These are phyloP conservation scores for Barbarea vulgaris DNA, from an alignment of 345 rosid genomes.

Conservation along the genomic window DNA sequence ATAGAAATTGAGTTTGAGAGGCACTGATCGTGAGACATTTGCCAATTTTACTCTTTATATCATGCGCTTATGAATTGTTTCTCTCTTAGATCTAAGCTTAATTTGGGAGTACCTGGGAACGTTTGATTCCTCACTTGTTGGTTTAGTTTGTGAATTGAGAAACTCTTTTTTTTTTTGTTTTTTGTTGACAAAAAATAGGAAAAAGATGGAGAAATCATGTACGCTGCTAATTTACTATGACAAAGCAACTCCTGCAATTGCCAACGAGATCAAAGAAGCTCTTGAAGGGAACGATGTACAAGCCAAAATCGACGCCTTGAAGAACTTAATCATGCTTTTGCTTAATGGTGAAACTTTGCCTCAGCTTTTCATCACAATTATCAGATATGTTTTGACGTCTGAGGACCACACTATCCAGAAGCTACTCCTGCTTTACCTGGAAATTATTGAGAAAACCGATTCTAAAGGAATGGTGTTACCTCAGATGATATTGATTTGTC, in stretches of 20 bases:
- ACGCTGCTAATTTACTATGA: conserved; percentile 79
- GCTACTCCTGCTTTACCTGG: conserved; percentile 80
- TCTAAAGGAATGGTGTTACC: conserved; percentile 75
- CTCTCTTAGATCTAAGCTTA: conserved; percentile 10
- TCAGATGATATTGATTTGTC: conserved; percentile 96
- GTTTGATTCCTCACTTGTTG: background rate
- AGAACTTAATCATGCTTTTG: conserved; percentile 89
- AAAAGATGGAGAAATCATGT: conserved; percentile 86
- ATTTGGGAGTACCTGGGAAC: background rate
- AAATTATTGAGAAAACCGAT: conserved; percentile 88
- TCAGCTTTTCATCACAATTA: conserved; percentile 90
- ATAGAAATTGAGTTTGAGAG: background rate
- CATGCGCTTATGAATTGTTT: background rate
- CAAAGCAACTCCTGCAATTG: conserved; percentile 81
- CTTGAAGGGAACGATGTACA: conserved; percentile 78
- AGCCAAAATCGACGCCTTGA: conserved; percentile 78
- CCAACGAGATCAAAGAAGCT: conserved; percentile 91
- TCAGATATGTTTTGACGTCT: conserved; percentile 86
- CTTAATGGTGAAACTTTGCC: conserved; percentile 92
- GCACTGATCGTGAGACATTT: background rate
- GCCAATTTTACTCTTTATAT: background rate
- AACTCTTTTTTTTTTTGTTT: background rate
- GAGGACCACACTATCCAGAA: conserved; percentile 96
- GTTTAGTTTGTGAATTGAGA: background rate
- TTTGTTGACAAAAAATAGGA: background rate